phyloP scores from a whole-genome alignment of 1,284 basidiomycete genomes.

The Cutaneotrichosporon daszewskae region DNA sequence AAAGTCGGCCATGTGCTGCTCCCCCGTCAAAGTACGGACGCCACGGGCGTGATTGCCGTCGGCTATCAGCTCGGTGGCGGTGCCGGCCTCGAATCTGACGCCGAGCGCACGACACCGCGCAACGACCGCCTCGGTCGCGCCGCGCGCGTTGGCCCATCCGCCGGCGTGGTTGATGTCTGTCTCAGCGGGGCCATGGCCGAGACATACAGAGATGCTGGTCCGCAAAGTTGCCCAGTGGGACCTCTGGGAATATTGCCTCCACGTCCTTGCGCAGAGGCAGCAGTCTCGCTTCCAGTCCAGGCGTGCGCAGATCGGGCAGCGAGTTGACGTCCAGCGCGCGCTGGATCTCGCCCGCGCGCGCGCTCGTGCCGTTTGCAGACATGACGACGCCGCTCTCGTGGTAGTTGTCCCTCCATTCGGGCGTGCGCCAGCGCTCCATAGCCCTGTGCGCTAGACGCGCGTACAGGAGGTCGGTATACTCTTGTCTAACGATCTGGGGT shows the following conservation, averaged over 20 bases:
- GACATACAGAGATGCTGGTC: constrained; percentile 49
- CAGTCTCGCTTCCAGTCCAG: constrained; percentile 9
- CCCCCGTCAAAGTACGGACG: constrained; percentile 53
- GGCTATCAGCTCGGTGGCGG: constrained; percentile 6
- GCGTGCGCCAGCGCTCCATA: constrained; percentile 26
- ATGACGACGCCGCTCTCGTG: constrained; percentile 56
- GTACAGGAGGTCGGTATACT: constrained; percentile 21
- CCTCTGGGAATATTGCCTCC: constrained; percentile 14
- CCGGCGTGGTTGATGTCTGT: constrained; percentile 61
- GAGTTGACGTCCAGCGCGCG: constrained; percentile 13
- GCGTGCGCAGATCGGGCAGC: constrained; percentile 15
- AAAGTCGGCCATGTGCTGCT: constrained; percentile 43
- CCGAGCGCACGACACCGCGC: constrained; percentile 9
- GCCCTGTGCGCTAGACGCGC: constrained; percentile 22
- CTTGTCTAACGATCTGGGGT: constrained; percentile 27
- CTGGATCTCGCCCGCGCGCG: constrained; percentile 8
- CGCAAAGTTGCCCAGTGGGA: constrained; percentile 13
- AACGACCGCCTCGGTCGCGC: constrained; percentile 53
- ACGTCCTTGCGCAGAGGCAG: constrained; percentile 10
- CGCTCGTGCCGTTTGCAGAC: constrained; percentile 1
- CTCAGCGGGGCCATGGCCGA: not conserved
- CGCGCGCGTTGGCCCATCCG: constrained; percentile 72
- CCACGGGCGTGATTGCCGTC: constrained; percentile 50
- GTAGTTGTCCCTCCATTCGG: constrained; percentile 64
- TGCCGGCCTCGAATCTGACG: constrained; percentile 11